Conservation (phyloP, 2,329 filamentous ascomycete species). For the Aspergillus aculeatus region DNA sequence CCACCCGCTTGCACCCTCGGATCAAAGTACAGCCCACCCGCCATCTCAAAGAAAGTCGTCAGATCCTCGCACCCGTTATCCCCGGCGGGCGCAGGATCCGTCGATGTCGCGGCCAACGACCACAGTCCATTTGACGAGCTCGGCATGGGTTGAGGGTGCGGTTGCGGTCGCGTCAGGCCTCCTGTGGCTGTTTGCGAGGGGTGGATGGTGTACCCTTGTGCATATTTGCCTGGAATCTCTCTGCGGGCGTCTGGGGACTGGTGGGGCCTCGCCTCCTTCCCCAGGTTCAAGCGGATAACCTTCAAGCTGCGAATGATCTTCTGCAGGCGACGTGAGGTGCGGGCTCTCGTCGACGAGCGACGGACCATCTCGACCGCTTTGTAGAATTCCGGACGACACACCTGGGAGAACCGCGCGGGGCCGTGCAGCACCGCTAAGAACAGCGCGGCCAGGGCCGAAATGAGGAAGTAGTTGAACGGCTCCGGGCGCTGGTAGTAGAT, state of each 20-base stretch:
- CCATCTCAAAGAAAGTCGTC: conserved; percentile 61
- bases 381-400: conserved; percentile 45
- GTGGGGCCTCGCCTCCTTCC: conserved; percentile 4
- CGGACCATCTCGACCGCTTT: conserved; percentile 61
- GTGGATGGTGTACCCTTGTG: too few species aligned
- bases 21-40: conserved; percentile 47
- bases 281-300: conserved; percentile 55
- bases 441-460: conserved; percentile 41
- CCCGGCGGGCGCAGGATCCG: background rate
- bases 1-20: conserved; percentile 9
- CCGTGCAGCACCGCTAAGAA: conserved; percentile 50
- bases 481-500: conserved; percentile 42
- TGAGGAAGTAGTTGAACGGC: conserved; percentile 45
- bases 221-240: too few species aligned
- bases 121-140: background rate
- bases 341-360: conserved; percentile 55
- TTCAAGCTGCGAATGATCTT: conserved; percentile 59
- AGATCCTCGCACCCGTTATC: conserved; percentile 49
- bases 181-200: too few species aligned
- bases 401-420: conserved; percentile 42
- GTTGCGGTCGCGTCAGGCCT: too few species aligned
- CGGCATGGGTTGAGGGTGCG: background rate
- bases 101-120: background rate
- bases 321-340: conserved; percentile 58
- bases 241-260: too few species aligned